These are phyloP conservation scores for Termitomyces sp. DNA, from an alignment of 768 basidiomycete genomes.

Conservation along the genomic window DNA sequence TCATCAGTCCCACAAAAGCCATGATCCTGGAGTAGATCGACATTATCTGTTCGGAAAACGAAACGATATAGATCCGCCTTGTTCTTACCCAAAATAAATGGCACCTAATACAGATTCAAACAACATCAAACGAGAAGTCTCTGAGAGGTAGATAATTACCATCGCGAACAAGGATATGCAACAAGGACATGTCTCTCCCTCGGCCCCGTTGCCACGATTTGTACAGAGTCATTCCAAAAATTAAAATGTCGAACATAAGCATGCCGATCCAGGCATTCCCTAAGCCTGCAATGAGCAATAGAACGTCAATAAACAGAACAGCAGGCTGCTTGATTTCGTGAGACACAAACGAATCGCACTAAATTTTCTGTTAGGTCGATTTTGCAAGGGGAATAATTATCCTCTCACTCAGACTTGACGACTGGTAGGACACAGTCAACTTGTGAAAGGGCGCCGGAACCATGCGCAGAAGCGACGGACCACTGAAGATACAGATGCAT, in stretches of 20 bases:
- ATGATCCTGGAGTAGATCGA: constrained; percentile 14
- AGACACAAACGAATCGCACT: constrained; percentile 16
- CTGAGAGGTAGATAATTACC: constrained; percentile 20
- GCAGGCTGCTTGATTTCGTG: not conserved
- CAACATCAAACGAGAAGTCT: not conserved
- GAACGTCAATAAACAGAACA: not conserved
- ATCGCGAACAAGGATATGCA: constrained; percentile 34
- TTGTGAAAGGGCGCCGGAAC: not conserved
- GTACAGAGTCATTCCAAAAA: constrained; percentile 34
- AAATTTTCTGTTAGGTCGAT: not conserved
- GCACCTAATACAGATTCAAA: constrained; percentile 20
- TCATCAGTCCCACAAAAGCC: constrained; percentile 13
- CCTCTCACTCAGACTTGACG: constrained; percentile 14
- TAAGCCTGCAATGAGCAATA: constrained; percentile 17
- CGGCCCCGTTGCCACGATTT: constrained; percentile 24
- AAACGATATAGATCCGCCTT: no score
- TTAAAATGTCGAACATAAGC: constrained; percentile 33
- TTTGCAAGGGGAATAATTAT: not conserved
- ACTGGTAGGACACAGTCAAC: constrained; percentile 20
- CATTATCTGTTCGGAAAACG: not conserved
- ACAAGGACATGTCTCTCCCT: constrained; percentile 16
- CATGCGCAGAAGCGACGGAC: constrained; percentile 13
- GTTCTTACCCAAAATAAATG: constrained; percentile 34
- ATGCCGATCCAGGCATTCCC: constrained; percentile 34
- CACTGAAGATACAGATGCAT: constrained; percentile 12